Conservation (phyloP, 345 rosid genomes). For the Populus tremula region DNA sequence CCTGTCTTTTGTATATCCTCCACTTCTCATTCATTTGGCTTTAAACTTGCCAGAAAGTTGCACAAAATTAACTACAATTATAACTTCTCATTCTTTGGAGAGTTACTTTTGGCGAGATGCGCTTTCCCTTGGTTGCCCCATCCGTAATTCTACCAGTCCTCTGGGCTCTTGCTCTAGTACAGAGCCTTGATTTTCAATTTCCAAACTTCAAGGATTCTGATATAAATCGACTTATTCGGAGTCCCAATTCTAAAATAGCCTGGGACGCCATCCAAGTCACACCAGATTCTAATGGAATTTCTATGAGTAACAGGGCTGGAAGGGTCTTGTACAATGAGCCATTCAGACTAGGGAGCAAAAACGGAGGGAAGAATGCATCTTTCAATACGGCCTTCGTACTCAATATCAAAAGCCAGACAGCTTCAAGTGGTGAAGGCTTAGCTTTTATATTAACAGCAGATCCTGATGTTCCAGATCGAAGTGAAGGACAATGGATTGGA, state of each 20-base stretch:
- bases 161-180: slow-evolving; percentile 11
- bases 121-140: not conserved
- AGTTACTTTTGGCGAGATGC: not conserved
- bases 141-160: not conserved
- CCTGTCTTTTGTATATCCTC: not conserved
- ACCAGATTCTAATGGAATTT: slow-evolving; percentile 29
- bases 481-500: slow-evolving; percentile 68
- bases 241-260: slow-evolving; percentile 8
- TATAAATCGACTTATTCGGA: not conserved
- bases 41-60: not conserved
- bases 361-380: slow-evolving; percentile 17
- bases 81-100: not conserved
- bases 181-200: slow-evolving; percentile 36
- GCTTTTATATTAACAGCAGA: slow-evolving; percentile 52
- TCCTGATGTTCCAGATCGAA: slow-evolving; percentile 26
- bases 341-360: slow-evolving; percentile 45
- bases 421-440: slow-evolving; percentile 66
- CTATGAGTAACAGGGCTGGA: slow-evolving; percentile 34
- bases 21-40: not conserved
- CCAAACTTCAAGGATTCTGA: slow-evolving; percentile 16
- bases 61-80: too few relatives aligned
- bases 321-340: slow-evolving; percentile 33
- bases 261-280: slow-evolving; percentile 58
- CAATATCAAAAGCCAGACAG: slow-evolving; percentile 37
- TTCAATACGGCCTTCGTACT: slow-evolving; percentile 60